phyloP scores from a whole-genome alignment of 169 alveolate genomes.

The Cardiosporidium cionae region DNA sequence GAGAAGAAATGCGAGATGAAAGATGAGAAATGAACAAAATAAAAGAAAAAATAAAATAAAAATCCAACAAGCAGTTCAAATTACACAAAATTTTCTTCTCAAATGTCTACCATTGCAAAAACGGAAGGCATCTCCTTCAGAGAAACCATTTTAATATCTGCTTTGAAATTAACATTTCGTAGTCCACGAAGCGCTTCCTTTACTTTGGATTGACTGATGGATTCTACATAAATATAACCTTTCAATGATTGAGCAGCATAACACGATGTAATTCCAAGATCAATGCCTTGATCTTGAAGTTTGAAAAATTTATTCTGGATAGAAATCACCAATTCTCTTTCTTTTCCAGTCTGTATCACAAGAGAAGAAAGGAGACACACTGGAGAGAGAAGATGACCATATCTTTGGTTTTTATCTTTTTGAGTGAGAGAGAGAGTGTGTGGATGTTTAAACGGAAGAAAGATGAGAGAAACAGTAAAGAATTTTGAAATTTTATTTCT shows the following conservation, averaged over 20 bases:
- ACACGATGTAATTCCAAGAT: conserved; percentile 1
- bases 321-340: conserved; percentile 4
- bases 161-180: background rate
- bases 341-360: conserved; percentile 9
- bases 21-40: too few species aligned
- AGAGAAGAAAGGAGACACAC: too few species aligned
- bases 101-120: background rate
- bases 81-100: background rate
- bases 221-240: conserved; percentile 16
- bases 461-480: too few species aligned
- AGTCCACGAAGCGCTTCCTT: conserved; percentile 17
- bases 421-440: too few species aligned
- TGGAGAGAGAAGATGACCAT: too few species aligned
- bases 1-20: too few species aligned
- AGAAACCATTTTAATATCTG: conserved; percentile 15
- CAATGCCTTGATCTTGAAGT: background rate
- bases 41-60: background rate
- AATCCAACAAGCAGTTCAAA: background rate
- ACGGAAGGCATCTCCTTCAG: conserved; percentile 17
- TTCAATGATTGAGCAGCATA: conserved; percentile 8
- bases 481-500: too few species aligned
- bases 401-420: too few species aligned
- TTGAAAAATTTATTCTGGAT: conserved; percentile 10
- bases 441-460: too few species aligned
- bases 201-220: conserved; percentile 10